Evolutionary conservation across 140 eudicot genomes (phyloP).

Genomic region (Cichorium intybus): DNA sequence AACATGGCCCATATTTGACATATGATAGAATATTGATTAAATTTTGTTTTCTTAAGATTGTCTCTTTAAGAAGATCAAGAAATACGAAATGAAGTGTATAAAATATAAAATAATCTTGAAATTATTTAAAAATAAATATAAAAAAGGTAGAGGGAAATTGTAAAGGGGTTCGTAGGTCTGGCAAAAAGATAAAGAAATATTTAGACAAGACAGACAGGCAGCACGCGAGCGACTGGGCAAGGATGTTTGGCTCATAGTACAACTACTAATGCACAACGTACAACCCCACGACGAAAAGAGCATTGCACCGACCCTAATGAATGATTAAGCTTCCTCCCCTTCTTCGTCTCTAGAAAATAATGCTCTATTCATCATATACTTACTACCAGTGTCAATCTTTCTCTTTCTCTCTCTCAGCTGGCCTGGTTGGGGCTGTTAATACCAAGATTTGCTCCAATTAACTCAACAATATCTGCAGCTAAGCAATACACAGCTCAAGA

Average conservation of each 20-base stretch:
- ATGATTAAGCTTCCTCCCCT: constrained; percentile 18
- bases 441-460: constrained; percentile 20
- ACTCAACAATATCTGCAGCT: constrained; percentile 6
- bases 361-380: constrained; percentile 12
- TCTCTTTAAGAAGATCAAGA: constrained; percentile 13
- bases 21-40: background rate
- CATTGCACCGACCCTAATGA: constrained; percentile 42
- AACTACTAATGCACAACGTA: constrained; percentile 19
- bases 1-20: background rate
- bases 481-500: background rate
- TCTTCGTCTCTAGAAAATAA: constrained; percentile 6
- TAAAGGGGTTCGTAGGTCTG: constrained; percentile 33
- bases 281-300: constrained; percentile 10
- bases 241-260: constrained; percentile 19
- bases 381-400: constrained; percentile 4
- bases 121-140: background rate
- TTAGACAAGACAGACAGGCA: constrained; percentile 35
- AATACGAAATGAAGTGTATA: background rate
- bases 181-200: constrained; percentile 39
- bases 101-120: constrained; percentile 8
- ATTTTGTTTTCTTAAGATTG: constrained; percentile 1
- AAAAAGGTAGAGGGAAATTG: constrained; percentile 5
- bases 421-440: constrained; percentile 4
- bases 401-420: background rate
- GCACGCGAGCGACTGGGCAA: constrained; percentile 40